Percentiles rank a stretch among this genome's conserved stretches.
These are phyloP conservation scores for Mitragyna speciosa DNA, from an alignment of 257 asterid genomes.

Conservation along the genomic window DNA sequence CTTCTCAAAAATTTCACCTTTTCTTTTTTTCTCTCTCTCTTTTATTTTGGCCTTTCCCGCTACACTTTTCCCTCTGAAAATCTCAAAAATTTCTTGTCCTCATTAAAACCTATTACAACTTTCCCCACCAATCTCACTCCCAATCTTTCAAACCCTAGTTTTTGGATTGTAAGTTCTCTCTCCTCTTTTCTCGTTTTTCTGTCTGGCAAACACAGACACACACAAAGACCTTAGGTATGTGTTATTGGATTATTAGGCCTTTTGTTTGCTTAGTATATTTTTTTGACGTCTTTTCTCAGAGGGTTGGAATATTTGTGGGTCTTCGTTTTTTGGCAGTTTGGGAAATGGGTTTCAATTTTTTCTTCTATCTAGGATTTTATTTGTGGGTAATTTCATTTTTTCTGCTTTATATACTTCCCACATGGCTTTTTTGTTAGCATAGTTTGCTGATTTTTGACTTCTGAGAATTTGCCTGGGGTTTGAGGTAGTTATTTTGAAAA, in stretches of 20 bases:
- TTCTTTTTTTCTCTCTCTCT: background rate
- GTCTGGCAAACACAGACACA: background rate
- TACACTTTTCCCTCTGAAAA: conserved; percentile 10
- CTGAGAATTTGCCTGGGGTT: background rate
- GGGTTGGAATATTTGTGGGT: background rate
- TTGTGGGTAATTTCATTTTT: background rate
- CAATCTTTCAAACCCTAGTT: background rate
- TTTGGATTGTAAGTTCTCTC: conserved; percentile 9
- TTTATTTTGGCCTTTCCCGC: conserved; percentile 20
- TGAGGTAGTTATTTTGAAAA: background rate
- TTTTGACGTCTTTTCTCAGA: too few relatives aligned
- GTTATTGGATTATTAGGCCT: background rate
- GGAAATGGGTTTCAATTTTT: background rate
- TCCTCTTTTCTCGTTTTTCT: background rate
- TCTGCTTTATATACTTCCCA: background rate
- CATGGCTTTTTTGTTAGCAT: background rate
- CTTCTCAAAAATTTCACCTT: background rate
- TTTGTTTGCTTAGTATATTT: background rate
- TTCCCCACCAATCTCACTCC: background rate
- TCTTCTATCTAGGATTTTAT: background rate
- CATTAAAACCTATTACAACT: background rate
- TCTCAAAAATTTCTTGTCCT: background rate
- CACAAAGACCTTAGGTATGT: background rate
- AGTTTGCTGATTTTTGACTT: background rate
- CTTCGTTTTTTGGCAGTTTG: background rate